Evolutionary conservation across 1,284 basidiomycete genomes (phyloP), one percentile per base, ranked within the genome.

Genomic region (Trichosporon asahii): DNA sequence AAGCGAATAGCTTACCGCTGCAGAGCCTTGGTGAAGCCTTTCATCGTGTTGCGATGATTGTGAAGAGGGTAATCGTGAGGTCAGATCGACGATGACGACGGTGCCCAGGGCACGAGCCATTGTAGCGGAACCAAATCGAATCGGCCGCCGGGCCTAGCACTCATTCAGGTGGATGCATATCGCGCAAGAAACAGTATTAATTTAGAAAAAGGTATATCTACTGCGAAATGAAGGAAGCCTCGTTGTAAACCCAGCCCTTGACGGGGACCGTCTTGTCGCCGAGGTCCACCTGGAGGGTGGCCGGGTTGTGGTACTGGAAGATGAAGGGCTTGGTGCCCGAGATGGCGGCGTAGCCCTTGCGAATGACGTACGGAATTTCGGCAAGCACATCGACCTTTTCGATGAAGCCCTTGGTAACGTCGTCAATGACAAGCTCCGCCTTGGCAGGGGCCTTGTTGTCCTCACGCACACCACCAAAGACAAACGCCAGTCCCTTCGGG

Each of bases 341-440:
- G 5, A 85, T 83, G 64, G 85, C 84, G 35, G 83, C 80, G 66
- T 86, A 77, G n/a, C 83, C 79, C 79, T 86, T 86, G 70, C 83
- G 80, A 63, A 86, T 80, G 63, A 97, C 89, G 75, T 91, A 91
- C 8, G 97, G 97, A 76, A 99, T 95, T 85, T 99, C 95, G 3
- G 92, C 94, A 18, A 99, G 87, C 0, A 99, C 90, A 78, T 99
- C 95, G 18, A 99, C 94, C 86, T 98, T 98, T 84, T 98, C 95
- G 63, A 99, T 89, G 79, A 99, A 85, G 0, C 95, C 71, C 89
- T 87, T 14, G 88, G 85, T 25, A 12, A 85, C 79, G 27, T 91
- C 72, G 44, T 86, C 86, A 18, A 88, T 89, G 53, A 87, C 85
- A 63, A 93, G 79, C 3, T 80, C 82, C 1, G 89, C 90, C n/a